A percentile compares a stretch with the other conserved stretches of the same genome.
Conservation (phyloP, 192 early-diverging fungal genomes). For the Coemansia javaensis region DNA sequence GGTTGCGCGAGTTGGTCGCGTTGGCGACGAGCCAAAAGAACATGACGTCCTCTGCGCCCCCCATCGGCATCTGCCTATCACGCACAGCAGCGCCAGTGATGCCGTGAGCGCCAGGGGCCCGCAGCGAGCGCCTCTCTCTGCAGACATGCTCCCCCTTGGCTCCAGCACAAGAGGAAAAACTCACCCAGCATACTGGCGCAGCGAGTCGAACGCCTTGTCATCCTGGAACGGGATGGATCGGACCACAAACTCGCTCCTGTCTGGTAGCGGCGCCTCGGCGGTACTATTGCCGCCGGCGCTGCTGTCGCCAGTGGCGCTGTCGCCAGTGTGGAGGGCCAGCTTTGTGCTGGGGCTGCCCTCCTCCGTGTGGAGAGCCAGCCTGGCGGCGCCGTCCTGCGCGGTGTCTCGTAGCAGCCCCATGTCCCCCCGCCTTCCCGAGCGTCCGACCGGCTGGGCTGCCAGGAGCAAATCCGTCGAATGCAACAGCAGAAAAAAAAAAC, state of each 20-base stretch:
- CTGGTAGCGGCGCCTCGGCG: slow-evolving; percentile 2
- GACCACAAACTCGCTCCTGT: slow-evolving; percentile 19
- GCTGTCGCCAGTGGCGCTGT: too few relatives aligned
- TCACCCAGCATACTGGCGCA: slow-evolving; percentile 43
- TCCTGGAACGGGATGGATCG: slow-evolving; percentile 33
- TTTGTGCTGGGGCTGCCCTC: too few relatives aligned
- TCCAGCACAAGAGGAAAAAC: slow-evolving; percentile 18
- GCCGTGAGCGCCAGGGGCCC: too few relatives aligned
- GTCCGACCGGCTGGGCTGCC: too few relatives aligned
- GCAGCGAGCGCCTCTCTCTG: too few relatives aligned
- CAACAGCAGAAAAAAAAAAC: neutral
- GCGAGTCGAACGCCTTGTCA: slow-evolving; percentile 17
- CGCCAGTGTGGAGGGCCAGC: too few relatives aligned
- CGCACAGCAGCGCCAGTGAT: too few relatives aligned
- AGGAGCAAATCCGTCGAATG: neutral
- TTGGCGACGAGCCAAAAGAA: slow-evolving; percentile 53
- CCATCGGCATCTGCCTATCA: slow-evolving; percentile 36
- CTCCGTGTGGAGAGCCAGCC: too few relatives aligned
- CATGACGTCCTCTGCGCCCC: slow-evolving; percentile 30
- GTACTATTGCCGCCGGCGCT: neutral
- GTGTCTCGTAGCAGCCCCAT: too few relatives aligned
- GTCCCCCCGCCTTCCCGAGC: too few relatives aligned
- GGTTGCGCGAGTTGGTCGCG: slow-evolving; percentile 44
- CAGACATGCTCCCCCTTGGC: slow-evolving; percentile 35
- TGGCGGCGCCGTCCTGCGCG: too few relatives aligned